Conservation (phyloP, 2,329 filamentous ascomycete species). For the Neonectria hederae region DNA sequence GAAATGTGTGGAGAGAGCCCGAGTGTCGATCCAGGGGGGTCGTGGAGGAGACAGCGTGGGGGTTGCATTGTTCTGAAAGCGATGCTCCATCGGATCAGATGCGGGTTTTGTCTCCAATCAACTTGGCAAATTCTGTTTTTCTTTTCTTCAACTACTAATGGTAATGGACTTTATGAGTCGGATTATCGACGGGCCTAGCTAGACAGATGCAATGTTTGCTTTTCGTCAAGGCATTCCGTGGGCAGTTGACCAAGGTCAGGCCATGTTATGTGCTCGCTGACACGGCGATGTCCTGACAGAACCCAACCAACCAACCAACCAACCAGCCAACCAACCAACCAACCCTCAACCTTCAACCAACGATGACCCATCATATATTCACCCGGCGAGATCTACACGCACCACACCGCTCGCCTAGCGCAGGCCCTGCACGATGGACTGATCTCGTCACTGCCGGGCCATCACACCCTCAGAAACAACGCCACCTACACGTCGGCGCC, state of each 20-base stretch:
- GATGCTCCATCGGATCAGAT: background rate
- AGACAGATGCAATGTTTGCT: background rate
- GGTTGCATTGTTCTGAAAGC: constrained; percentile 7
- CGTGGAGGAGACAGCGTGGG: constrained; percentile 7
- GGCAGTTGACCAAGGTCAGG: background rate
- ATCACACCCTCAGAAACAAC: background rate
- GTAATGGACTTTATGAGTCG: background rate
- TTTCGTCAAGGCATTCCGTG: background rate
- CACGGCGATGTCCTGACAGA: background rate
- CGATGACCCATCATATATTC: background rate
- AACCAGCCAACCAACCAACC: too few species aligned
- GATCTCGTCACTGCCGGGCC: background rate
- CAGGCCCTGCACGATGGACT: background rate
- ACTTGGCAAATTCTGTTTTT: background rate
- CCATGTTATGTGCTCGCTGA: background rate
- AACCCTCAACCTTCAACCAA: too few species aligned
- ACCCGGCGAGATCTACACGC: background rate
- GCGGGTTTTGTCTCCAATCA: background rate
- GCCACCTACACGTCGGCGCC: constrained; percentile 43
- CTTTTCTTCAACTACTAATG: background rate
- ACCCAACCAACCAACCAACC: too few species aligned
- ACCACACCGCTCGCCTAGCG: background rate
- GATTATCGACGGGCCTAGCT: background rate
- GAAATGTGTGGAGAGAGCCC: constrained; percentile 29
- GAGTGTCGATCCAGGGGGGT: background rate